Evolutionary conservation across 306 rosid genomes (phyloP).

Genomic region (Inga laurina): DNA sequence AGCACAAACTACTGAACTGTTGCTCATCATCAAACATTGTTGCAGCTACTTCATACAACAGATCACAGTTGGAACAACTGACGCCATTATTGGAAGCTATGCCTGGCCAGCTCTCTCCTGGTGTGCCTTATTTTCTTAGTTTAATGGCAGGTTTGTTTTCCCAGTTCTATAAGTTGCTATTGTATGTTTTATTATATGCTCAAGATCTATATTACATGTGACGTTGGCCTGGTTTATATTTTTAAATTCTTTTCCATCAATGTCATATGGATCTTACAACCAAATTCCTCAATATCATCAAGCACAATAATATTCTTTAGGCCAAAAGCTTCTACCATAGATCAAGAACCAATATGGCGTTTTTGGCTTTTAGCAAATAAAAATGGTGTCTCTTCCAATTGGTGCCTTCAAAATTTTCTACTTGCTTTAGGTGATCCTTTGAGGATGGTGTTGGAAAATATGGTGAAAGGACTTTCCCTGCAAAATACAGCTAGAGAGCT

Average conservation of each 20-base stretch:
- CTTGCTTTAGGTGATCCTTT: constrained; percentile 54
- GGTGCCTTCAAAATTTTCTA: constrained; percentile 36
- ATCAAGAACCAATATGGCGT: neutral
- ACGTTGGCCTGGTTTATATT: constrained; percentile 15
- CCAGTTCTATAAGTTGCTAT: neutral
- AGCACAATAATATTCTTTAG: constrained; percentile 6
- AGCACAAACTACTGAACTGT: constrained; percentile 12
- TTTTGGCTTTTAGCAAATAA: constrained; percentile 8
- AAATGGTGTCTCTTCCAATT: constrained; percentile 25
- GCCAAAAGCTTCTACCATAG: constrained; percentile 9
- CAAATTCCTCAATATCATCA: constrained; percentile 4
- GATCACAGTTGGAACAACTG: constrained; percentile 60
- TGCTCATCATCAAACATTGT: constrained; percentile 34
- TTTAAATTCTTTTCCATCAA: constrained; percentile 8
- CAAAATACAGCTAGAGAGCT: constrained; percentile 53
- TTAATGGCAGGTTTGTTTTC: constrained; percentile 62
- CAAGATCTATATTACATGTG: constrained; percentile 17
- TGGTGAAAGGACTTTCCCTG: constrained; percentile 60
- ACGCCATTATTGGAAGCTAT: constrained; percentile 59
- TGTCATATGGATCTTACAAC: constrained; percentile 6
- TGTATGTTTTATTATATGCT: constrained; percentile 25
- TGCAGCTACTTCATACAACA: constrained; percentile 76
- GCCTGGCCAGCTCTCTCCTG: constrained; percentile 52
- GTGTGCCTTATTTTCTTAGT: constrained; percentile 56
- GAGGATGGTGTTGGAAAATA: constrained; percentile 46